Base-by-base conservation (phyloP, 2,329 filamentous ascomycete species). In the Kalmusia sp. region DNA sequence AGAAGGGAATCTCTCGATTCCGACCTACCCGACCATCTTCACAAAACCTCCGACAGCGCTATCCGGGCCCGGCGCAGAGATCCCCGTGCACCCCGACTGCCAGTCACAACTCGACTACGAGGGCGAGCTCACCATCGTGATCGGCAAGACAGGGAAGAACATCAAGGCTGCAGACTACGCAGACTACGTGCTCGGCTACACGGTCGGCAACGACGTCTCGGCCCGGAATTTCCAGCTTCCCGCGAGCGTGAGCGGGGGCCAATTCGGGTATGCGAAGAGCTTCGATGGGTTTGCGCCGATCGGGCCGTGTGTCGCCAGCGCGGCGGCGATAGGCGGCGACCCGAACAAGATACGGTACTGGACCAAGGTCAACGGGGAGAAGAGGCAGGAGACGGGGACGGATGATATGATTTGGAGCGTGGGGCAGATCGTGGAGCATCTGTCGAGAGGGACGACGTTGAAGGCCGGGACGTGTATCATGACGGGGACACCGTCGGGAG, bases 111-210 rank as follows among this genome's bases (percentile, higher is more conserved):
- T 73, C 22, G 72, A 75, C 60, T 75, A 75, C 55, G 72, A 75
- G 63, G 71, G 71, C 56, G 72, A 75, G 55, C 69, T 75, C 35
- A 72, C 70, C 48, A 54, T 74, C 38, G 50, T 75, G 33, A 68
- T 75, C 43, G 59, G 63, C 31, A 57, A 58, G 11, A 69, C 71
- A 58, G 67, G 62, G 49, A 74, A 74, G 40, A 73, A 75, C 57
- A 59, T 72, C 8, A 73, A 77, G 39, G 83, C 85, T 59, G 77
- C 75, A 0, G 79, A 87, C 24, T 84, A 84, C 4, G 65, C 84
- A 45, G 78, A 82, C 57, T 86, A 87, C 61, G 78, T 89, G 4
- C 80, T 88, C 2, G 86, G 86, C 24, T 89, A 89, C 67, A 86
- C 84, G 0, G 80, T 80, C 19, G 80, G 80, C 62, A 89, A 88